phyloP scores from a whole-genome alignment of 202 grass and related monocot species.

The Carex arenaria region DNA sequence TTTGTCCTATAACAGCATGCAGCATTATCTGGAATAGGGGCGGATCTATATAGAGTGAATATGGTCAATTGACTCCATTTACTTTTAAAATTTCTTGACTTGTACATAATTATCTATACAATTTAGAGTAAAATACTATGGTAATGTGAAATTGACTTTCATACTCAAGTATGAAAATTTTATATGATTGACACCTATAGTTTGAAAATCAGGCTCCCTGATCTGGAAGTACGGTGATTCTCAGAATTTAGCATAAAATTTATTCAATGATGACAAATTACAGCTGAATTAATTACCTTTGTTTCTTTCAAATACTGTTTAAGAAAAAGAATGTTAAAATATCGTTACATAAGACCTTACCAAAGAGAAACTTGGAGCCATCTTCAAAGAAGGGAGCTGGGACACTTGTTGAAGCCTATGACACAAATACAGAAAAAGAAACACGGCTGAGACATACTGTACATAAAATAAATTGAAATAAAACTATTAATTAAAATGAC shows the following conservation, averaged over 20 bases:
- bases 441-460: background rate
- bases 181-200: no score
- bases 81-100: no score
- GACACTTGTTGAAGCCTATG: slow-evolving; percentile 48
- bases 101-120: no score
- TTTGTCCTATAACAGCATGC: no score
- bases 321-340: background rate
- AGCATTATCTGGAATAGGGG: no score
- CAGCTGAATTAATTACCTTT: background rate
- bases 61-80: no score
- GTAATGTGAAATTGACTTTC: no score
- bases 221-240: background rate
- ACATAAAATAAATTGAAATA: slow-evolving; percentile 14
- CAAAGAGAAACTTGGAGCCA: slow-evolving; percentile 55
- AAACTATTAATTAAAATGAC: background rate
- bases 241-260: background rate
- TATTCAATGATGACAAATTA: background rate
- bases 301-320: slow-evolving; percentile 7
- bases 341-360: slow-evolving; percentile 29
- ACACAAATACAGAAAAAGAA: slow-evolving; percentile 10
- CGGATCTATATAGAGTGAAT: no score
- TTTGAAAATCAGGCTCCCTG: no score
- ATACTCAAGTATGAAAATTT: no score
- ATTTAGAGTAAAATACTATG: no score
- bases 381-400: slow-evolving; percentile 67